Evolutionary conservation across 2,329 filamentous ascomycete genomes (phyloP).

Genomic region (Akanthomyces lecanii): DNA sequence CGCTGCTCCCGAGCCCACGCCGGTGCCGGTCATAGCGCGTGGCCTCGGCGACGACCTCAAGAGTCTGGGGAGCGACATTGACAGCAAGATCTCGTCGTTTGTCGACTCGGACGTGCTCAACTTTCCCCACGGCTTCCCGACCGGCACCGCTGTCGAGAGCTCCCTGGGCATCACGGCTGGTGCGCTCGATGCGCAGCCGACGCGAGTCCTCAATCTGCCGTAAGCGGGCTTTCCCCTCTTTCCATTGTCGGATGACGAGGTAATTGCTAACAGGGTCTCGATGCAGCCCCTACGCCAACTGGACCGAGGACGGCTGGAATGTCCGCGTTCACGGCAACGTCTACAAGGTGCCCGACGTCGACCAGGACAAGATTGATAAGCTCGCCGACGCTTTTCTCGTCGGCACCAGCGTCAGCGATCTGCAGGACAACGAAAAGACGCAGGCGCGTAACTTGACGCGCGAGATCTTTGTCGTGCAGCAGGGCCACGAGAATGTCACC

Average conservation of each 20-base stretch:
- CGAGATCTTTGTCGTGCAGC: constrained; percentile 72
- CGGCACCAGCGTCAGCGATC: constrained; percentile 46
- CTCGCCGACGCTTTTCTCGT: constrained; percentile 63
- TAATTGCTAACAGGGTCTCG: background rate
- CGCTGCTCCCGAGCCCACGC: constrained; percentile 23
- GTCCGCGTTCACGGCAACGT: constrained; percentile 74
- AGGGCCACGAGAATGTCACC: constrained; percentile 55
- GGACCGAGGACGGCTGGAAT: constrained; percentile 73
- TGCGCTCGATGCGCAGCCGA: constrained; percentile 59
- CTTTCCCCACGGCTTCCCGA: constrained; percentile 58
- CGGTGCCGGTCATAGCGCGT: constrained; percentile 26
- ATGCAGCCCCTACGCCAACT: constrained; percentile 63
- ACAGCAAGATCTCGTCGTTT: constrained; percentile 54
- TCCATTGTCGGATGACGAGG: too few relatives aligned
- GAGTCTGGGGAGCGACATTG: constrained; percentile 47
- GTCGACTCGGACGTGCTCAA: constrained; percentile 62
- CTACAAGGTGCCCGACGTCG: constrained; percentile 72
- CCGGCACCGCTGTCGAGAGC: constrained; percentile 55
- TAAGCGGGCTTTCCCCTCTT: constrained; percentile 20
- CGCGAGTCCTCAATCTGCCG: constrained; percentile 67
- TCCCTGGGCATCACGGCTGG: constrained; percentile 55
- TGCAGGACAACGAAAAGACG: constrained; percentile 55
- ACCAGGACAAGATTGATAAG: constrained; percentile 59
- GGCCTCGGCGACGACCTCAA: constrained; percentile 39
- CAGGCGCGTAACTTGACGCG: constrained; percentile 71